phyloP scores from a whole-genome alignment of 139 green algal species.

The Ulvella scutata region DNA sequence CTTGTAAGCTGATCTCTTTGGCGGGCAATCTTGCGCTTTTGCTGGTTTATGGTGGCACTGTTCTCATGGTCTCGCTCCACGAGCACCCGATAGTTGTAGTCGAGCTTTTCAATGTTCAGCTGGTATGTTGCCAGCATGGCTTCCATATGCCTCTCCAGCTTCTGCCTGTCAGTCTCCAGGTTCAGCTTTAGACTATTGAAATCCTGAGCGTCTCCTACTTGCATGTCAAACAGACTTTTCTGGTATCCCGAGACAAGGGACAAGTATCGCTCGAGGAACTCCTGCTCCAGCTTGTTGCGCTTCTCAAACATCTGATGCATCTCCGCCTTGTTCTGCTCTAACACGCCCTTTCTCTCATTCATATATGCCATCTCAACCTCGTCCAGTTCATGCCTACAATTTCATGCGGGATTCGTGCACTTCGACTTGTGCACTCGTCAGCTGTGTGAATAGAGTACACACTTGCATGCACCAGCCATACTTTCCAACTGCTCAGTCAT shows the following conservation, averaged over 20 bases:
- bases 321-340: slow-evolving; percentile 41
- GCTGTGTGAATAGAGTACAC: slow-evolving; percentile 4
- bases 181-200: slow-evolving; percentile 74
- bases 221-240: slow-evolving; percentile 28
- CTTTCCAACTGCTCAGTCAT: slow-evolving; percentile 11
- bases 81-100: slow-evolving; percentile 82
- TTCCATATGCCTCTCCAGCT: slow-evolving; percentile 68
- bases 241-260: slow-evolving; percentile 3
- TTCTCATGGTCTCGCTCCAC: slow-evolving; percentile 42
- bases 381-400: slow-evolving; percentile 39
- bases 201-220: slow-evolving; percentile 49
- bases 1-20: slow-evolving; percentile 51
- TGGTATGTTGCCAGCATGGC: slow-evolving; percentile 71
- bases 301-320: slow-evolving; percentile 41
- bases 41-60: slow-evolving; percentile 52
- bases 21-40: slow-evolving; percentile 65
- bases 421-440: slow-evolving; percentile 6
- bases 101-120: slow-evolving; percentile 78
- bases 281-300: slow-evolving; percentile 24
- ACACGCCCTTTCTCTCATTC: slow-evolving; percentile 39
- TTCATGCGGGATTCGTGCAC: neutral
- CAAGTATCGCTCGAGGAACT: slow-evolving; percentile 30
- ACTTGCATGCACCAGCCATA: neutral
- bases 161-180: slow-evolving; percentile 69
- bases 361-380: slow-evolving; percentile 38